Base-by-base conservation (phyloP, 257 asterid species). In the Eustoma russellianum region DNA sequence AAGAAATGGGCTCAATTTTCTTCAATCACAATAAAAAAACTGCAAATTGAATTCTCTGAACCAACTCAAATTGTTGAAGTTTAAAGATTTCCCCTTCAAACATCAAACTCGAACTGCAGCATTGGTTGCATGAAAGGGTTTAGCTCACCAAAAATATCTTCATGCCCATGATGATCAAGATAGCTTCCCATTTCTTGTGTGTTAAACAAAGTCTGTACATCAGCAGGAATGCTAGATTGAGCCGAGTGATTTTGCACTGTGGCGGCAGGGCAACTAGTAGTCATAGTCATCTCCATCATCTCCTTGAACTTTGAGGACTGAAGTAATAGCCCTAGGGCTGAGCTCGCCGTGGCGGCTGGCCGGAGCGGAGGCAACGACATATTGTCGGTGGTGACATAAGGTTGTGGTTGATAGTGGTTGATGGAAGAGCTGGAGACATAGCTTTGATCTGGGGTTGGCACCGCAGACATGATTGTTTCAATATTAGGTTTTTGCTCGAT, bases 321-420 rank as follows among this genome's bases (percentile, higher is more conserved):
- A 17, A 86, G 80, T 10, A 86, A 61, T 47, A 86, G 83, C n/a
- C 96, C 91, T 2, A 83, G 78, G 11, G 95, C 95, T n/a, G 96
- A 83, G 0, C 91, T 86, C 51, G 86, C 78, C 0, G 76, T 51
- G 28, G 76, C 1, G 71, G 51, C 17, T 62, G 81, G 43, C 43
- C 12, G 43, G 11, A 38, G 43, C 30, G 30, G 30, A 33, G 77
- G 17, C 0, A 56, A 12, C 19, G 76, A 41, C 5, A 40, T 51
- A 7, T 58, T 18, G 34, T 50, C 41, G 41, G 43, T 5, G 59
- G 46, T 6, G 2, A 63, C n/a, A 63, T 60, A 48, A 51, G 64
- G 53, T 18, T 55, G n/a, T 70, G 66, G 18, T 47, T 16, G 46
- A 66, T 16, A 60, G 74, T 38, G 43, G 49, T 50, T n/a, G 56